A percentile compares a stretch with the other conserved stretches of the same genome.
Evolutionary conservation across 805 yeast species (phyloP).

Genomic region (Yarrowia phangngaensis): DNA sequence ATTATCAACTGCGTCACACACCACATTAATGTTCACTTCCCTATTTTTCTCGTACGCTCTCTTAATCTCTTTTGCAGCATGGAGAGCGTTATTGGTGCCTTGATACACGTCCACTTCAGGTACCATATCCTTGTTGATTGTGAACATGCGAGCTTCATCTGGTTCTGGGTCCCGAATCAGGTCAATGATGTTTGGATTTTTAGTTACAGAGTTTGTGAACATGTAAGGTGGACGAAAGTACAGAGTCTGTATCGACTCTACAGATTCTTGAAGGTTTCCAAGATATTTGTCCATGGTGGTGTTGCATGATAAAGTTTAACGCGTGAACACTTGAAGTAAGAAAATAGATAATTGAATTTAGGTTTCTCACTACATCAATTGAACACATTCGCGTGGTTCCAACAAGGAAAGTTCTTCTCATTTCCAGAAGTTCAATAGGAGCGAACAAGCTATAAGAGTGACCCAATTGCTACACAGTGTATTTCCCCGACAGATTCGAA

Average conservation of each 20-base stretch:
- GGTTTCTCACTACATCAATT: no score
- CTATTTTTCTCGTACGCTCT: conserved; percentile 5
- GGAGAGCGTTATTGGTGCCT: conserved; percentile 9
- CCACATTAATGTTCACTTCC: conserved; percentile 39
- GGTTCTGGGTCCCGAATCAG: conserved; percentile 54
- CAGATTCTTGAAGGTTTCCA: conserved; percentile 42
- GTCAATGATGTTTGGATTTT: conserved; percentile 50
- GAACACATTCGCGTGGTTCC: no score
- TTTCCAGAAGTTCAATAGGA: no score
- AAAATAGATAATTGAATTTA: no score
- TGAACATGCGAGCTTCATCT: conserved; percentile 49
- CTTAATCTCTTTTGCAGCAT: conserved; percentile 13
- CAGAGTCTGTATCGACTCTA: conserved; percentile 44
- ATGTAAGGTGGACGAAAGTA: conserved; percentile 58
- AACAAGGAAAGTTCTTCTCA: no score
- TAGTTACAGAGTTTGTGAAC: conserved; percentile 58
- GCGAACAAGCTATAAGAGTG: no score
- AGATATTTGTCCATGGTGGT: conserved; percentile 35
- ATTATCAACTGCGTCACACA: conserved; percentile 46
- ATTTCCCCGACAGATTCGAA: no score
- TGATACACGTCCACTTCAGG: conserved; percentile 17
- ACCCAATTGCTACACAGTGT: no score
- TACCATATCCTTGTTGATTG: conserved; percentile 32
- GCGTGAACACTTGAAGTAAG: no score
- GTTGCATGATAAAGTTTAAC: no score